Conservation (phyloP, 257 asterid genomes). For the Salvia miltiorrhiza region DNA sequence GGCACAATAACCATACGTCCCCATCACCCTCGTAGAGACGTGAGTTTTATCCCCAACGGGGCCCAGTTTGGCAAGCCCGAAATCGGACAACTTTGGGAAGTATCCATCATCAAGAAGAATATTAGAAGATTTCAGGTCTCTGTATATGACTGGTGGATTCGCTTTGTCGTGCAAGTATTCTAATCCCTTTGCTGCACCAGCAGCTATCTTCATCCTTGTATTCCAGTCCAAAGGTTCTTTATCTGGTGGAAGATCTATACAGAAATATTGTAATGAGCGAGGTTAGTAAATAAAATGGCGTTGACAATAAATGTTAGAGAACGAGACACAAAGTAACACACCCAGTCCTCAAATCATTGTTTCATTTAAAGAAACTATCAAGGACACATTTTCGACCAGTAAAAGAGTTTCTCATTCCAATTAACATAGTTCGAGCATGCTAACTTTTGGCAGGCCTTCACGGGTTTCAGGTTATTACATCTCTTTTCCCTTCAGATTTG, state of each 20-base stretch:
- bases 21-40: slow-evolving; percentile 94
- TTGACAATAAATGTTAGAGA: background rate
- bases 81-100: slow-evolving; percentile 84
- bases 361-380: background rate
- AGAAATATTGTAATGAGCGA: background rate
- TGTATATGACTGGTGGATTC: slow-evolving; percentile 80
- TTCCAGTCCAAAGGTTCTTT: slow-evolving; percentile 91
- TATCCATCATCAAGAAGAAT: slow-evolving; percentile 79
- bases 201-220: slow-evolving; percentile 90
- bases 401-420: background rate
- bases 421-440: background rate
- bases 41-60: slow-evolving; percentile 95
- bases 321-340: background rate
- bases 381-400: background rate
- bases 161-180: slow-evolving; percentile 92
- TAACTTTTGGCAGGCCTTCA: too few species aligned
- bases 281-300: background rate
- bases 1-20: slow-evolving; percentile 94
- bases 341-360: background rate
- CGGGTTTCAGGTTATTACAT: too few species aligned
- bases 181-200: slow-evolving; percentile 88
- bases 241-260: slow-evolving; percentile 54
- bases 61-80: slow-evolving; percentile 90
- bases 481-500: too few species aligned
- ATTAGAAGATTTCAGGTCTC: slow-evolving; percentile 84